These are phyloP conservation scores for Paramecium tetraurelia DNA, from an alignment of 73 alveolate species.

Conservation along the genomic window DNA sequence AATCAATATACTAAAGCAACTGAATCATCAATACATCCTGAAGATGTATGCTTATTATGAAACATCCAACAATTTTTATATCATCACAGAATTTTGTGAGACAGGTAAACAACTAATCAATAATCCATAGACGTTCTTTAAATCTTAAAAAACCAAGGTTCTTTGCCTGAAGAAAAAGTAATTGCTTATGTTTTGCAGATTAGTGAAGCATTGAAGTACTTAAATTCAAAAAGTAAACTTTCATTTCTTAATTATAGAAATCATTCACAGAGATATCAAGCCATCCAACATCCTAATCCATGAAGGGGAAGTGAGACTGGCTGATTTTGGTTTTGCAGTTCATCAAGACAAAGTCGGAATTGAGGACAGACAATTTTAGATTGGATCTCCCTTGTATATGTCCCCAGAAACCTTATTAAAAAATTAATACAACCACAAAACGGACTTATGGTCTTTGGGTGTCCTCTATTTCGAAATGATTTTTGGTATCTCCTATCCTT, in stretches of 20 bases:
- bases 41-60: slow-evolving; percentile 10
- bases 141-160: neutral
- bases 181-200: neutral
- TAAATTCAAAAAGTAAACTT: neutral
- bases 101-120: neutral
- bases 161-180: neutral
- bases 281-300: slow-evolving; percentile 56
- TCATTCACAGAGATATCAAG: slow-evolving; percentile 57
- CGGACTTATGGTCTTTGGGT: slow-evolving; percentile 35
- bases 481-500: neutral
- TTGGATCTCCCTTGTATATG: slow-evolving; percentile 50
- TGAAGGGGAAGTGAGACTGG: slow-evolving; percentile 47
- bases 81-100: slow-evolving; percentile 27
- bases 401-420: slow-evolving; percentile 10
- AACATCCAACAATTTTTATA: slow-evolving; percentile 1
- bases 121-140: neutral
- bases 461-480: neutral
- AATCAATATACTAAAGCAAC: neutral
- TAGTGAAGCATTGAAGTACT: neutral
- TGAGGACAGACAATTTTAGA: slow-evolving; percentile 14
- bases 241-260: neutral
- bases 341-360: neutral
- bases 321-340: slow-evolving; percentile 60
- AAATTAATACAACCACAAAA: neutral
- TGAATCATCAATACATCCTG: neutral